phyloP scores from a whole-genome alignment of 306 rosid species.

The Inga laurina region DNA sequence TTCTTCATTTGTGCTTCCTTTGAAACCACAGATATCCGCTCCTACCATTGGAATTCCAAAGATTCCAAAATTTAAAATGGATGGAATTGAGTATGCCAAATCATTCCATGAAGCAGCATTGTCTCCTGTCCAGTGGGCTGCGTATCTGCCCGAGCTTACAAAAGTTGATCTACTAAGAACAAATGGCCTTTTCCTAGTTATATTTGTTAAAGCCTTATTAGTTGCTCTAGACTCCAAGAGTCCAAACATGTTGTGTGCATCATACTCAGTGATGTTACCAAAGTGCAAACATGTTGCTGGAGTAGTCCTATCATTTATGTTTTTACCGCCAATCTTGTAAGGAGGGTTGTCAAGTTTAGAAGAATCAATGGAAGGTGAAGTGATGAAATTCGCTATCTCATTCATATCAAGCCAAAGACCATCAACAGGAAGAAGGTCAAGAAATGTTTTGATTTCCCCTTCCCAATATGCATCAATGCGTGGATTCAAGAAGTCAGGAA shows the following conservation, averaged over 20 bases:
- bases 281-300: slow-evolving; percentile 70
- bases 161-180: slow-evolving; percentile 84
- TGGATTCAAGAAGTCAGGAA: slow-evolving; percentile 80
- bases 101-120: slow-evolving; percentile 83
- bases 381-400: slow-evolving; percentile 68
- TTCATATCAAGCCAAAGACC: slow-evolving; percentile 97
- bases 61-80: slow-evolving; percentile 70
- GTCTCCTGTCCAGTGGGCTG: slow-evolving; percentile 97
- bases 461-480: slow-evolving; percentile 50
- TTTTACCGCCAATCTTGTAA: slow-evolving; percentile 58
- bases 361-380: slow-evolving; percentile 46
- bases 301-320: slow-evolving; percentile 51
- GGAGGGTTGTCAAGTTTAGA: slow-evolving; percentile 85
- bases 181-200: slow-evolving; percentile 85
- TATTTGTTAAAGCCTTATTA: slow-evolving; percentile 50
- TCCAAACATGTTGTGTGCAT: slow-evolving; percentile 80
- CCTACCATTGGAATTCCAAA: slow-evolving; percentile 96
- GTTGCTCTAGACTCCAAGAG: slow-evolving; percentile 67
- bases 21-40: slow-evolving; percentile 91
- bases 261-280: slow-evolving; percentile 68
- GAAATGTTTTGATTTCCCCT: slow-evolving; percentile 68
- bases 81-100: slow-evolving; percentile 71
- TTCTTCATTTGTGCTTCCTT: slow-evolving; percentile 69
- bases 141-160: slow-evolving; percentile 81
- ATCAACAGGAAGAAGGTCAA: slow-evolving; percentile 62